phyloP scores from a whole-genome alignment of 495 filamentous ascomycete species.

The Aspergillus cristatus region DNA sequence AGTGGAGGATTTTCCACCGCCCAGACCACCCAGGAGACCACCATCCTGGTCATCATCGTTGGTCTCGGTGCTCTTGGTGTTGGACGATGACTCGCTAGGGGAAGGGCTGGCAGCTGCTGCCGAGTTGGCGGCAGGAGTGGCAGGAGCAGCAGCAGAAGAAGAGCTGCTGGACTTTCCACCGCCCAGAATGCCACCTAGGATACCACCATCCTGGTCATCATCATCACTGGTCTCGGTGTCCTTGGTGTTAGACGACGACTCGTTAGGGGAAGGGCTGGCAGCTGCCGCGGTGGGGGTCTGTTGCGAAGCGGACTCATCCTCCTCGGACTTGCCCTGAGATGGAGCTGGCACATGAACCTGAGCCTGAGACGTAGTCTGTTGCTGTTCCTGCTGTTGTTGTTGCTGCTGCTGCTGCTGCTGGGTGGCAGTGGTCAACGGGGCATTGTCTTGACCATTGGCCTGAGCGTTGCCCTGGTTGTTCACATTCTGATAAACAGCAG shows the following conservation, averaged over 20 bases:
- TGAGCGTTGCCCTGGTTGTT: not conserved
- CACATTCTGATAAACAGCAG: not conserved
- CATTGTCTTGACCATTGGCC: not conserved
- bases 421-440: not conserved
- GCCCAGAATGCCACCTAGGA: not conserved
- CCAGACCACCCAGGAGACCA: not conserved
- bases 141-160: not conserved
- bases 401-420: constrained; percentile 1
- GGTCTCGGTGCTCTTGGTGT: no score
- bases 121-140: not conserved
- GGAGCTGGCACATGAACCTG: no score
- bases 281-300: not conserved
- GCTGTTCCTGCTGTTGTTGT: constrained; percentile 3
- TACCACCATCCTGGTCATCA: not conserved
- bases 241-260: not conserved
- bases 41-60: no score
- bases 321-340: no score
- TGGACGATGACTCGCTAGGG: constrained; percentile 2
- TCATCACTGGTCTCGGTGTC: no score
- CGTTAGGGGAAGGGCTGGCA: not conserved
- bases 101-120: no score
- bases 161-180: not conserved
- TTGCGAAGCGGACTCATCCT: not conserved
- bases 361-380: not conserved
- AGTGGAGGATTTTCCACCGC: not conserved